phyloP scores from a whole-genome alignment of 495 filamentous ascomycete genomes.

The Hypoxylon intermedium region DNA sequence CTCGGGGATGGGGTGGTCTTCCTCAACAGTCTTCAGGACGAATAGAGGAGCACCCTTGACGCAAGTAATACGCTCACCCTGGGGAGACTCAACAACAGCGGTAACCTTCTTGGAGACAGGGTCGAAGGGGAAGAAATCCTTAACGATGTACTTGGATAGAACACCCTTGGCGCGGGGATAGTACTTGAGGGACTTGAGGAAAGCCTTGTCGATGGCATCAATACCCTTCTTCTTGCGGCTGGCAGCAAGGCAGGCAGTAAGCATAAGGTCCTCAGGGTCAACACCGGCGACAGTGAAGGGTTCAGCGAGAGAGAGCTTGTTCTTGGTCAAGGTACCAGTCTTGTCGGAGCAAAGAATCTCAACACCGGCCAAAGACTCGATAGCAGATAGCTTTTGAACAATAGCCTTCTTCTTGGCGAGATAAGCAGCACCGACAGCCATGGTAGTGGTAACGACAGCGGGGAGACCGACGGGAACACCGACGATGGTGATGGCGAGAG shows the following conservation, averaged over 20 bases:
- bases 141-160: constrained; percentile 76
- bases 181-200: constrained; percentile 79
- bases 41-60: constrained; percentile 91
- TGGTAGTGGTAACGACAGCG: constrained; percentile 93
- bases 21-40: constrained; percentile 81
- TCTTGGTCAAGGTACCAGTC: constrained; percentile 92
- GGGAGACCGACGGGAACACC: constrained; percentile 96
- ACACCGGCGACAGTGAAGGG: constrained; percentile 83
- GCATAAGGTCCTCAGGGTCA: constrained; percentile 83
- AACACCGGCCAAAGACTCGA: constrained; percentile 92
- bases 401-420: constrained; percentile 95
- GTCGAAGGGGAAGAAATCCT: constrained; percentile 88
- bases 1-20: constrained; percentile 76
- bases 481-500: constrained; percentile 85
- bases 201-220: constrained; percentile 94
- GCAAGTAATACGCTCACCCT: constrained; percentile 82
- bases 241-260: constrained; percentile 88
- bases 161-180: constrained; percentile 80
- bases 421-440: constrained; percentile 95
- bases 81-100: constrained; percentile 79
- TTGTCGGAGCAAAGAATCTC: constrained; percentile 98
- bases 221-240: constrained; percentile 94
- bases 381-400: constrained; percentile 93
- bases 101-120: constrained; percentile 93
- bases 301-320: constrained; percentile 85